These are phyloP conservation scores for Mycena alexandri DNA, from an alignment of 768 basidiomycete species.

Conservation along the genomic window DNA sequence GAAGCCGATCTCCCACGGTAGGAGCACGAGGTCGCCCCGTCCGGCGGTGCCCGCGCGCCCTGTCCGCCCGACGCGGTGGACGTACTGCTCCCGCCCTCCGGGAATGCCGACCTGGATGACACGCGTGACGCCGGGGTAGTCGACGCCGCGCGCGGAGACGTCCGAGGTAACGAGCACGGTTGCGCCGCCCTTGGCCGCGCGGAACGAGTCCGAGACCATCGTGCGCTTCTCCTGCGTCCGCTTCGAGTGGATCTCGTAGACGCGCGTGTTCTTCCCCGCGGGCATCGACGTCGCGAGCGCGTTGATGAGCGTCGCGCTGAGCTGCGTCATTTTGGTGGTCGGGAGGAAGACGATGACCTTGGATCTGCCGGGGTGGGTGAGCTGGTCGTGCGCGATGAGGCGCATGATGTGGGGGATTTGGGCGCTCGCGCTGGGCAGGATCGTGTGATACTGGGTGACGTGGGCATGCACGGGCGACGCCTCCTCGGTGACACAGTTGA, in stretches of 20 bases:
- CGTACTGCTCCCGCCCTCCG: slow-evolving; percentile 73
- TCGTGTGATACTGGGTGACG: slow-evolving; percentile 86
- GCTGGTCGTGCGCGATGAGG: slow-evolving; percentile 90
- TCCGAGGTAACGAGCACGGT: slow-evolving; percentile 87
- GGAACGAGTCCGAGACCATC: slow-evolving; percentile 70
- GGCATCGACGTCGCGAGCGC: slow-evolving; percentile 65
- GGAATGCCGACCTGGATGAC: slow-evolving; percentile 94
- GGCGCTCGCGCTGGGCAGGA: slow-evolving; percentile 71
- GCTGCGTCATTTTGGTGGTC: slow-evolving; percentile 87
- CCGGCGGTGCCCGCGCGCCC: slow-evolving; percentile 76
- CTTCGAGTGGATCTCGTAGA: slow-evolving; percentile 90
- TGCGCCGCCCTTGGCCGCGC: slow-evolving; percentile 62
- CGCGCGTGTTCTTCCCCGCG: slow-evolving; percentile 59
- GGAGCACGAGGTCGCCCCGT: slow-evolving; percentile 83
- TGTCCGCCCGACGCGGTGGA: slow-evolving; percentile 89
- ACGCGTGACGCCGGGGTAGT: slow-evolving; percentile 90
- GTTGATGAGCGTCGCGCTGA: slow-evolving; percentile 75
- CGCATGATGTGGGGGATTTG: slow-evolving; percentile 86
- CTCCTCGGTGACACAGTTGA: slow-evolving; percentile 77
- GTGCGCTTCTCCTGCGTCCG: slow-evolving; percentile 70
- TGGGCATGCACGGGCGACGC: slow-evolving; percentile 77
- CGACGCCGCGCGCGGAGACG: slow-evolving; percentile 89
- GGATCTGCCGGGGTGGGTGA: slow-evolving; percentile 71
- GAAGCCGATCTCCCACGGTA: slow-evolving; percentile 85
- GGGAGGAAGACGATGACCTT: slow-evolving; percentile 88